These are phyloP conservation scores for Berberis thunbergii DNA, from an alignment of 164 flowering plant genomes.

Conservation along the genomic window DNA sequence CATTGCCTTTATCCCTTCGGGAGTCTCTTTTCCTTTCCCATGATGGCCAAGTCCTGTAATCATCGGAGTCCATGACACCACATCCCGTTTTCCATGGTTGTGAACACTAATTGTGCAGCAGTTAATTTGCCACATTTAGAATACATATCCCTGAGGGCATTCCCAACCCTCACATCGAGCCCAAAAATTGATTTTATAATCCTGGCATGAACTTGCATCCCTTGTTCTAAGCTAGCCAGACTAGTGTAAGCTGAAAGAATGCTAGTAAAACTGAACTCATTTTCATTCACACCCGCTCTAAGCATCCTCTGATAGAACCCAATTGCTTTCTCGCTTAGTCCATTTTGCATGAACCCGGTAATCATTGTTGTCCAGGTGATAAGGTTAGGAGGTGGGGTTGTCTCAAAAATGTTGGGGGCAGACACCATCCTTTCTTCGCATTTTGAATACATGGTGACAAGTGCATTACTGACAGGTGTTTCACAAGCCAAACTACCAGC, in stretches of 20 bases:
- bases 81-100: slow-evolving; percentile 25
- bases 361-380: slow-evolving; percentile 27
- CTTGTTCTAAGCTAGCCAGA: slow-evolving; percentile 24
- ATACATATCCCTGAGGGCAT: slow-evolving; percentile 31
- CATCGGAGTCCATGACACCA: slow-evolving; percentile 31
- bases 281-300: slow-evolving; percentile 18
- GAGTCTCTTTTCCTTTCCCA: slow-evolving; percentile 34
- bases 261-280: slow-evolving; percentile 27
- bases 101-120: slow-evolving; percentile 23
- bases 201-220: slow-evolving; percentile 28
- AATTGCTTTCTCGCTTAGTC: slow-evolving; percentile 17
- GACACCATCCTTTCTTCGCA: slow-evolving; percentile 20
- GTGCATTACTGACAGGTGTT: slow-evolving; percentile 21
- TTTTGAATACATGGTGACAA: slow-evolving; percentile 25
- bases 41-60: slow-evolving; percentile 30
- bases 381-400: slow-evolving; percentile 12
- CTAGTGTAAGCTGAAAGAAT: slow-evolving; percentile 19
- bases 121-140: slow-evolving; percentile 25
- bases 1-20: slow-evolving; percentile 24
- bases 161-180: slow-evolving; percentile 17
- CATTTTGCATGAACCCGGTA: slow-evolving; percentile 22
- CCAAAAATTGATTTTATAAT: slow-evolving; percentile 12
- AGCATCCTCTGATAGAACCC: slow-evolving; percentile 18
- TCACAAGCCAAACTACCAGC: slow-evolving; percentile 14
- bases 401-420: slow-evolving; percentile 9